Percentiles rank a stretch among this genome's conserved stretches.
phyloP scores from a whole-genome alignment of 2,329 filamentous ascomycete genomes.

The Coleophoma cylindrospora region DNA sequence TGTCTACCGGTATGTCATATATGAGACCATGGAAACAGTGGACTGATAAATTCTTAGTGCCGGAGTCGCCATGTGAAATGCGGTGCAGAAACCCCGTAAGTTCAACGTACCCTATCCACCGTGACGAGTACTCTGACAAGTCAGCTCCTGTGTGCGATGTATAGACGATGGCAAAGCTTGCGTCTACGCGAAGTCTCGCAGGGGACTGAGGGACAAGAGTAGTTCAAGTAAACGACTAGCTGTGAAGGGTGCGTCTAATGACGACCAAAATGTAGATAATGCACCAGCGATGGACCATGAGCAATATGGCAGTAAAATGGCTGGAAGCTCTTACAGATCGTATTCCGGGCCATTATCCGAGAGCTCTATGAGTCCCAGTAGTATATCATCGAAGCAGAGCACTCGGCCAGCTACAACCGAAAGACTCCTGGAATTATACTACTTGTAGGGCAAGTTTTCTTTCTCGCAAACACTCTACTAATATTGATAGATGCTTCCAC shows the following conservation, averaged over 20 bases:
- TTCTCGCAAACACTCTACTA: conserved; percentile 16
- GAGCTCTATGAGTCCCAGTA: conserved; percentile 12
- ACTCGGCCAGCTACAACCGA: conserved; percentile 12
- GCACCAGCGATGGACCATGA: background rate
- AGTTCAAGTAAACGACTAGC: conserved; percentile 12
- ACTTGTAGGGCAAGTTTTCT: conserved; percentile 17
- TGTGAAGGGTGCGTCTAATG: background rate
- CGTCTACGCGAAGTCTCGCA: conserved; percentile 41
- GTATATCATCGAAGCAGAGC: conserved; percentile 8
- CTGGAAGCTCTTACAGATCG: conserved; percentile 3
- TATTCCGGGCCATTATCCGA: conserved; percentile 11
- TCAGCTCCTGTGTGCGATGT: conserved; percentile 33
- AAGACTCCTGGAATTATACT: conserved; percentile 16
- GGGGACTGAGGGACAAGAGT: conserved; percentile 31
- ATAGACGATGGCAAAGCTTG: conserved; percentile 35
- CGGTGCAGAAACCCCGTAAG: conserved; percentile 34
- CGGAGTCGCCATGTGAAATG: conserved; percentile 39
- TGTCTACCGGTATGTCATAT: conserved; percentile 34
- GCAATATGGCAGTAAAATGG: background rate
- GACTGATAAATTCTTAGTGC: conserved; percentile 17
- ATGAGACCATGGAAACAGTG: conserved; percentile 40
- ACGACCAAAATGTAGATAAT: background rate
- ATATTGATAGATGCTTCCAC: conserved; percentile 25
- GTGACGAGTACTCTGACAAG: background rate
- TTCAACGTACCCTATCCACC: background rate